Percentiles rank a stretch among this genome's conserved stretches.
Conservation (phyloP, 176 grass and related monocot genomes). For the Luzula sylvatica region DNA sequence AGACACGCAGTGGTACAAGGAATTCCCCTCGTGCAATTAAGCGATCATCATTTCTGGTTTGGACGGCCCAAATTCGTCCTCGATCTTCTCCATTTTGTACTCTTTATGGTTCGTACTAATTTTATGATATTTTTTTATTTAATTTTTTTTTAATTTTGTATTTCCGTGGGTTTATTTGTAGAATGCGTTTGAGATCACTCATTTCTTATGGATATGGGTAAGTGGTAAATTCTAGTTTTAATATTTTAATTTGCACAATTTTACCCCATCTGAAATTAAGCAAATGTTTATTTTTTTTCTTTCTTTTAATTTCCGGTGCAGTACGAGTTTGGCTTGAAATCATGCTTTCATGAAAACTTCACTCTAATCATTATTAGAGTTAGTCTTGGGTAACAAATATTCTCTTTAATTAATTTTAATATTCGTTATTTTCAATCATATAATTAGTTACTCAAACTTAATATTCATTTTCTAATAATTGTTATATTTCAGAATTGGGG, state of each 20-base stretch:
- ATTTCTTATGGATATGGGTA: conserved; percentile 97
- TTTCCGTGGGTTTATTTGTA: conserved; percentile 32
- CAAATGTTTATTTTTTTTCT: too few species aligned
- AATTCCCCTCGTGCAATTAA: conserved; percentile 92
- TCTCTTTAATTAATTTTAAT: neutral
- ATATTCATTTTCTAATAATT: neutral
- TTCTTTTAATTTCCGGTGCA: conserved; percentile 21
- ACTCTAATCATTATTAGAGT: conserved; percentile 43
- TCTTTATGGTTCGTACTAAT: conserved; percentile 52
- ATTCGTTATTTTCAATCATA: neutral
- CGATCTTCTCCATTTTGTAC: conserved; percentile 86
- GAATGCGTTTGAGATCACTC: conserved; percentile 91
- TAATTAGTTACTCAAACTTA: neutral
- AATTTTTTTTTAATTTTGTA: neutral
- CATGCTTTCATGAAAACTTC: conserved; percentile 75
- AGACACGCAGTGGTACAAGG: conserved; percentile 90
- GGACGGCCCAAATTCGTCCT: conserved; percentile 47
- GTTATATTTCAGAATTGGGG: conserved; percentile 34
- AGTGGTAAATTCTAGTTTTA: conserved; percentile 1
- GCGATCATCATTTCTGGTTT: conserved; percentile 93
- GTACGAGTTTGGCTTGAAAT: conserved; percentile 90
- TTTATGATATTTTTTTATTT: neutral
- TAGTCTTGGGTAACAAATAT: conserved; percentile 56
- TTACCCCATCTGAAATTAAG: too few species aligned
- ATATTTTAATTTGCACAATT: neutral